Percentiles rank a stretch among this genome's conserved stretches.
phyloP scores from a whole-genome alignment of 2,329 filamentous ascomycete species.

The Trichoderma sp. region DNA sequence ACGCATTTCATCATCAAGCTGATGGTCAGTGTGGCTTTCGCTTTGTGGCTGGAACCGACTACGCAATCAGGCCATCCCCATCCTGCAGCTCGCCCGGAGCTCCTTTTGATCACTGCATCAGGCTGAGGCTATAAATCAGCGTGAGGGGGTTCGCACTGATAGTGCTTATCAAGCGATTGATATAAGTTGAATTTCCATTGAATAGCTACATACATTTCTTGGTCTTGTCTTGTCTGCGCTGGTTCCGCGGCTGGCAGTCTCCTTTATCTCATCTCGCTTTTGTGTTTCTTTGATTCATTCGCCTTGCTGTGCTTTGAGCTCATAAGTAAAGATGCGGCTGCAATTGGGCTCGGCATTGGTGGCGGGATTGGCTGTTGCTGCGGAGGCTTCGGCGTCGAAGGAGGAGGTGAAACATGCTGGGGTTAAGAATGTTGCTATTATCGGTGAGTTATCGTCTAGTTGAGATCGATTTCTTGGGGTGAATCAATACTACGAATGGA shows the following conservation, averaged over 20 bases:
- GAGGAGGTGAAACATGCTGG: conserved; percentile 27
- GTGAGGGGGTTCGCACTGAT: neutral
- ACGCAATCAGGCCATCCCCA: conserved; percentile 13
- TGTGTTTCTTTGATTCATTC: neutral
- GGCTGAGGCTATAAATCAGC: neutral
- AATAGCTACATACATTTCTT: neutral
- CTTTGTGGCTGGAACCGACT: conserved; percentile 7
- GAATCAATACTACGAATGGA: neutral
- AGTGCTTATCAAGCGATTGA: neutral
- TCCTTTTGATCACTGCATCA: neutral
- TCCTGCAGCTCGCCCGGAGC: conserved; percentile 2
- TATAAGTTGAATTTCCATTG: neutral
- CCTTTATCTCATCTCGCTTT: neutral
- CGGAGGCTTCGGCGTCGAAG: conserved; percentile 24
- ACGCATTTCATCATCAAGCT: neutral
- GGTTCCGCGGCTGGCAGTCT: neutral
- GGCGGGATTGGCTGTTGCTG: conserved; percentile 32
- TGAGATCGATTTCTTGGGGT: neutral
- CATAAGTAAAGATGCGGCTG: conserved; percentile 26
- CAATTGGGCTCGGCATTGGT: conserved; percentile 28
- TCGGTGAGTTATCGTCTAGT: conserved; percentile 38
- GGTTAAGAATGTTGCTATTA: conserved; percentile 44
- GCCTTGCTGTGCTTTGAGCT: neutral
- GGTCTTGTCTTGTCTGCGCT: neutral
- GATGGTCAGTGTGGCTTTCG: conserved; percentile 3